Evolutionary conservation across 768 basidiomycete species (phyloP).

Genomic region (Lactifluus volemus): DNA sequence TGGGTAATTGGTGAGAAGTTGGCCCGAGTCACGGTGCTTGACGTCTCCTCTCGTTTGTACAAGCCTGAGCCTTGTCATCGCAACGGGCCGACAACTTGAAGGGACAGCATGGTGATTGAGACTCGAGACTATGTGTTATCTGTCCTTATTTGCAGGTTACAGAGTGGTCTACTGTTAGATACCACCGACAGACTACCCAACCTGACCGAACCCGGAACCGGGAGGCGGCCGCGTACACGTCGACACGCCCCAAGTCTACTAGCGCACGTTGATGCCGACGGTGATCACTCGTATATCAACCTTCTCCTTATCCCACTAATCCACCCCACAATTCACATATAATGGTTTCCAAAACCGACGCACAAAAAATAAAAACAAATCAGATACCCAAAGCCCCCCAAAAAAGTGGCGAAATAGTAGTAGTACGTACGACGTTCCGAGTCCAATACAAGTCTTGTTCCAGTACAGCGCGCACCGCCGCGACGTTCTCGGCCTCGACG

Average conservation of each 20-base stretch:
- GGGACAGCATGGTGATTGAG: too few species aligned
- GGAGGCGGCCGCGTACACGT: too few species aligned
- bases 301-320: conserved; percentile 53
- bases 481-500: conserved; percentile 44
- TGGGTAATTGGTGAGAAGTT: too few species aligned
- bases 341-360: background rate
- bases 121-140: too few species aligned
- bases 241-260: background rate
- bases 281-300: conserved; percentile 30
- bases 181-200: too few species aligned
- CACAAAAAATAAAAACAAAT: background rate
- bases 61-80: too few species aligned
- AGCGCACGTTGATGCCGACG: background rate
- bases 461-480: conserved; percentile 33
- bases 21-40: too few species aligned
- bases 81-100: too few species aligned
- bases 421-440: conserved; percentile 32
- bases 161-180: too few species aligned
- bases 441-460: conserved; percentile 38
- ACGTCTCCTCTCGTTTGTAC: too few species aligned
- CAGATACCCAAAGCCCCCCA: background rate
- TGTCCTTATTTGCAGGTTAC: too few species aligned
- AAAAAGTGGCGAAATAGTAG: background rate
- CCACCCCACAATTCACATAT: background rate
- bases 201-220: background rate